Percentiles rank a stretch among this genome's conserved stretches.
Evolutionary conservation across 208 protist species (phyloP).

Genomic region (Entamoeba nuttalli): DNA sequence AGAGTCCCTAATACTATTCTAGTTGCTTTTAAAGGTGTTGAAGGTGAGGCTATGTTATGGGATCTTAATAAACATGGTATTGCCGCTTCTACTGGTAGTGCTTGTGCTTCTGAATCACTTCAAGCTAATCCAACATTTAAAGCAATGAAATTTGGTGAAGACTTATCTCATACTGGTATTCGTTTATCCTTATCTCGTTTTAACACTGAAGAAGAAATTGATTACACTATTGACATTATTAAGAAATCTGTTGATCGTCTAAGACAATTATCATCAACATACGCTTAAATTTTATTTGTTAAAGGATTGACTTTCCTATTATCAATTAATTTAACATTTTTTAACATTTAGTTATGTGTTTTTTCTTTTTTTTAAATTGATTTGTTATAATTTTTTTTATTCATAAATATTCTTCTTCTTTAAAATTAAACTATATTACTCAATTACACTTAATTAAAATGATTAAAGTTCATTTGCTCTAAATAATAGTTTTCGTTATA

Average conservation of each 20-base stretch:
- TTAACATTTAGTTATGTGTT: no score
- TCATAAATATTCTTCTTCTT: neutral
- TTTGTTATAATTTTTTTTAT: neutral
- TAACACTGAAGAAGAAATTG: slow-evolving; percentile 72
- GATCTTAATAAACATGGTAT: slow-evolving; percentile 63
- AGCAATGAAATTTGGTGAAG: slow-evolving; percentile 81
- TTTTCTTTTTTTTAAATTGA: neutral
- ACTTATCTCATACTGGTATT: slow-evolving; percentile 93
- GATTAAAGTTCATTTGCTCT: neutral
- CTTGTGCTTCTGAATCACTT: slow-evolving; percentile 91
- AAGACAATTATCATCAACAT: neutral
- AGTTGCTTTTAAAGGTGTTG: slow-evolving; percentile 92
- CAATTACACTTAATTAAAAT: neutral
- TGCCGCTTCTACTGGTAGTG: slow-evolving; percentile 70
- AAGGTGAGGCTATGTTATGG: slow-evolving; percentile 93
- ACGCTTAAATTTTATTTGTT: neutral
- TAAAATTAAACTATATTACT: neutral
- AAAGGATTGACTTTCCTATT: neutral
- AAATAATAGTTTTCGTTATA: neutral
- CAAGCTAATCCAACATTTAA: slow-evolving; percentile 95
- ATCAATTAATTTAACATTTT: neutral
- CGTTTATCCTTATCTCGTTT: slow-evolving; percentile 92
- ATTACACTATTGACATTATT: neutral
- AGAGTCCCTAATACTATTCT: slow-evolving; percentile 80
- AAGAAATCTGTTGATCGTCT: neutral